Evolutionary conservation across 2,329 filamentous ascomycete species (phyloP).

Genomic region (Cytospora piceae): DNA sequence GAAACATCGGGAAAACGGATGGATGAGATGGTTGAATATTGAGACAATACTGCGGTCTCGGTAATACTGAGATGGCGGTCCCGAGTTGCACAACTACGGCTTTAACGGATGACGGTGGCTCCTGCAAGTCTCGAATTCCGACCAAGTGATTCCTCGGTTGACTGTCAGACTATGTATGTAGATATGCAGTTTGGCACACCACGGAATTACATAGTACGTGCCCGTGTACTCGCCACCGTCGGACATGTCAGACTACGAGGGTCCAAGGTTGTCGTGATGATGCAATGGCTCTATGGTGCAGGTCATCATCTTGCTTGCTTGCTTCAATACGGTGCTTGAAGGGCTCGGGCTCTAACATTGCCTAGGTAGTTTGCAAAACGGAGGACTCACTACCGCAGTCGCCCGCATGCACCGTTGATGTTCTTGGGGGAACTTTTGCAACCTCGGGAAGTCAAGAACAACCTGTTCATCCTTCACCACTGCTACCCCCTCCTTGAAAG

Average conservation of each 20-base stretch:
- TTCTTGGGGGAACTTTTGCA: not conserved
- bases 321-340: not conserved
- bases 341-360: not conserved
- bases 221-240: not conserved
- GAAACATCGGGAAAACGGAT: not conserved
- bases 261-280: not conserved
- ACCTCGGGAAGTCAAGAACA: constrained; percentile 16
- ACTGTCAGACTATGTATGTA: not conserved
- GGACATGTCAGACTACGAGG: not conserved
- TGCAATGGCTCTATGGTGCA: not conserved
- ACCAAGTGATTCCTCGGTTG: not conserved
- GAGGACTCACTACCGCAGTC: too few relatives aligned
- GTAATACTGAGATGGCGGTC: not conserved
- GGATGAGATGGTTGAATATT: not conserved
- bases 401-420: not conserved
- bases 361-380: constrained; percentile 7
- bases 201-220: not conserved
- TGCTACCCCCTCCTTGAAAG: constrained; percentile 7
- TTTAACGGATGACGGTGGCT: not conserved
- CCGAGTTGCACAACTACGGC: not conserved
- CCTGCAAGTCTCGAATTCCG: not conserved
- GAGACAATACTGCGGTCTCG: not conserved
- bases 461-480: not conserved
- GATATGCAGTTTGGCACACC: not conserved
- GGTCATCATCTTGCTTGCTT: not conserved